Conservation (phyloP, 305 asterid species). For the Fraxinus sp. region DNA sequence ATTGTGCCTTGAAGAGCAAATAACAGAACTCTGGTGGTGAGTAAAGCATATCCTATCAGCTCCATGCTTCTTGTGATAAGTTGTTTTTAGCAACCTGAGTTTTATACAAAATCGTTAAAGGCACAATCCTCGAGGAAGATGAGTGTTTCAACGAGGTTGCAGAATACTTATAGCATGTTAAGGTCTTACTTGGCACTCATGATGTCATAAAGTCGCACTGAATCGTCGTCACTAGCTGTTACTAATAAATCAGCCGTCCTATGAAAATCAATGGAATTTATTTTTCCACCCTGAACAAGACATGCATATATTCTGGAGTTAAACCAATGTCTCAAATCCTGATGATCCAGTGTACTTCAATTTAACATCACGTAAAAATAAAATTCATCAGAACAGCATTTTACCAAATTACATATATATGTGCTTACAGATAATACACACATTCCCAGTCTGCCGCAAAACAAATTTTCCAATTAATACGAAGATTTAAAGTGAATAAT, state of each 20-base stretch:
- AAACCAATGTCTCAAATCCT: slow-evolving; percentile 14
- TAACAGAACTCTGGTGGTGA: slow-evolving; percentile 86
- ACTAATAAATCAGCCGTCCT: slow-evolving; percentile 80
- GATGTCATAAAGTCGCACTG: slow-evolving; percentile 78
- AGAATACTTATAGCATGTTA: background rate
- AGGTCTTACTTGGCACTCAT: slow-evolving; percentile 69
- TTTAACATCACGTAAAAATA: background rate
- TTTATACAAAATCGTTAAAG: slow-evolving; percentile 19
- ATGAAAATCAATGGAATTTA: slow-evolving; percentile 84
- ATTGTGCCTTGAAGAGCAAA: slow-evolving; percentile 74
- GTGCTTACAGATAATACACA: background rate
- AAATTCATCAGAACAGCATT: background rate
- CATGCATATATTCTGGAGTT: slow-evolving; percentile 1
- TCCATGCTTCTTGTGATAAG: slow-evolving; percentile 87
- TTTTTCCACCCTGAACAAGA: slow-evolving; percentile 69
- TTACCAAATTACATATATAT: background rate
- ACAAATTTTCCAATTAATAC: background rate
- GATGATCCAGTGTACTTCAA: slow-evolving; percentile 9
- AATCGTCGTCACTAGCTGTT: slow-evolving; percentile 86
- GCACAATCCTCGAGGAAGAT: background rate
- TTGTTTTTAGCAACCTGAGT: slow-evolving; percentile 78
- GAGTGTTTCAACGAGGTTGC: background rate
- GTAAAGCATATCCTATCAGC: slow-evolving; percentile 88
- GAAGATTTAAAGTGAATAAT: background rate
- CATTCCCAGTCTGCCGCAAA: background rate